Evolutionary conservation across 2,329 filamentous ascomycete genomes (phyloP), one percentile per base, ranked within the genome.

Genomic region (Penicillium corylophilum): DNA sequence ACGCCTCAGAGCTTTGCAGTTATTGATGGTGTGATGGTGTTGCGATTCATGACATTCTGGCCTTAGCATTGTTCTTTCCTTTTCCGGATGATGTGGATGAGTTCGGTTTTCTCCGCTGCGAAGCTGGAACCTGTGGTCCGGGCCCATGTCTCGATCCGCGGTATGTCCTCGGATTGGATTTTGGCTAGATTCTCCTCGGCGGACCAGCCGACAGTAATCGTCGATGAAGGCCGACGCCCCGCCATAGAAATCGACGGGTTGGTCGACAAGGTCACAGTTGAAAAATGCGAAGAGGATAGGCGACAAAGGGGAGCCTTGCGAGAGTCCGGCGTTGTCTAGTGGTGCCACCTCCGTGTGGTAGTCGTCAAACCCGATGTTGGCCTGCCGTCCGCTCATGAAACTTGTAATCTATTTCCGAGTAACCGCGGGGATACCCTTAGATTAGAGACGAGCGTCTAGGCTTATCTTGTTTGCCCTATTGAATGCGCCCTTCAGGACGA

Each of bases 241-340:
- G 16, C 64, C 51, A 15, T 59, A 22, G 22, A 9, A 44, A 39
- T 55, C 26, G 12, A 63, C 55, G 0, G 50, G 44, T 39, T 64
- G 51, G 26, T 74, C 54, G 2, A 74, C 66, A 9, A 73, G 62
- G 40, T 73, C 65, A 22, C 62, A 62, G 43, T 74, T 73, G 51
- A 68, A 73, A 60, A 71, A 69, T 10, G 68, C 60, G 48, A 70
- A 74, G 2, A 71, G 54, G 8, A 71, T 65, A 1, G 62, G 68
- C 1, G 68, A 74, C 0, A 75, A 51, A 1, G 63, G 67, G 0
- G 67, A 74, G 1, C 58, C 61, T 41, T 64, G 52, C 12, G 58
- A 53, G 2, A 63, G 59, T 13, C 54, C 55, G 3, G 56, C 42
- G 16, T 63, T 53, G 8, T 44, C 41, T 10, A 56, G 54, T 0